Conservation (phyloP, 73 alveolate species). For the Paramecium tetraurelia region DNA sequence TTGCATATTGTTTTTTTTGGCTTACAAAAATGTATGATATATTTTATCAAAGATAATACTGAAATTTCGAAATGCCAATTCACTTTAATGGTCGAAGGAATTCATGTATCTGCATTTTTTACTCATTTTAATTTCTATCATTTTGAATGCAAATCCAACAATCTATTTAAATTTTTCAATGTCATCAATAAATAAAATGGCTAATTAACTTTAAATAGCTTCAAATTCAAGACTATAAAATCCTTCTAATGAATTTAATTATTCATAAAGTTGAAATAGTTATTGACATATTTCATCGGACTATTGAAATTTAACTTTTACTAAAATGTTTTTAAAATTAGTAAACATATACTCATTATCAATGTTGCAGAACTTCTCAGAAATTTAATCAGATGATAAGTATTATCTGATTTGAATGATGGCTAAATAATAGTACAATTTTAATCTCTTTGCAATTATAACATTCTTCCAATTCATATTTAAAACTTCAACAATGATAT, state of each 20-base stretch:
- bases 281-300: neutral
- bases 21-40: neutral
- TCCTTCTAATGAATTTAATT: slow-evolving; percentile 17
- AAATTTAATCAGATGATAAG: neutral
- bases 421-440: slow-evolving; percentile 9
- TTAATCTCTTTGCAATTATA: neutral
- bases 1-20: neutral
- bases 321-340: neutral
- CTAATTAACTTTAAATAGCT: slow-evolving; percentile 31
- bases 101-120: slow-evolving; percentile 15
- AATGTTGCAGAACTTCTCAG: neutral
- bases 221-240: slow-evolving; percentile 36
- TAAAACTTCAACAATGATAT: neutral
- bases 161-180: neutral
- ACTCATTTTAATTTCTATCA: neutral
- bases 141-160: neutral
- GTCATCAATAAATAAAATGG: neutral
- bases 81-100: slow-evolving; percentile 31
- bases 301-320: neutral
- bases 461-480: slow-evolving; percentile 32
- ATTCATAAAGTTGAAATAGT: neutral
- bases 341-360: slow-evolving; percentile 16
- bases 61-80: slow-evolving; percentile 19
- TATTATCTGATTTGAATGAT: neutral
- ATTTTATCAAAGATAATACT: neutral